Evolutionary conservation across 2,329 filamentous ascomycete species (phyloP).

Genomic region (Neonectria sp.): DNA sequence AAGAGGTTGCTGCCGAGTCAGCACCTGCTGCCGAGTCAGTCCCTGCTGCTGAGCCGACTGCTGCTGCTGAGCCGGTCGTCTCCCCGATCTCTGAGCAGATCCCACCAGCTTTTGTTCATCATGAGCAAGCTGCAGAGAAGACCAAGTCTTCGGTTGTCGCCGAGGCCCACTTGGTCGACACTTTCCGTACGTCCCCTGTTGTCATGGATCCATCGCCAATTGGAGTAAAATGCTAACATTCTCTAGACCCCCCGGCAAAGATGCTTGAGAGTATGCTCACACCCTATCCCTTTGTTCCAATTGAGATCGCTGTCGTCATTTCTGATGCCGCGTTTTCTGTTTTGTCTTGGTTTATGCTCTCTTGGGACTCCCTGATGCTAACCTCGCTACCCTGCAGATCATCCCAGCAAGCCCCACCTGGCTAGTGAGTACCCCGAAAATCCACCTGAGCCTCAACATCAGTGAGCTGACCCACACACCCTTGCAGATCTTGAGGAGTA

Average conservation of each 20-base stretch:
- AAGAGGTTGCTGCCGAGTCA: constrained; percentile 9
- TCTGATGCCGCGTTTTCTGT: constrained; percentile 21
- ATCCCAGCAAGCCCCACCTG: constrained; percentile 79
- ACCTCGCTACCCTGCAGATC: constrained; percentile 67
- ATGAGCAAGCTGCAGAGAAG: not conserved
- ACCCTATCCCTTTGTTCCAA: constrained; percentile 28
- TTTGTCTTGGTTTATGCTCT: constrained; percentile 26
- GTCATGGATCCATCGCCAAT: constrained; percentile 2
- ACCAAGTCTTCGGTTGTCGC: constrained; percentile 71
- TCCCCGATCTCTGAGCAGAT: constrained; percentile 3
- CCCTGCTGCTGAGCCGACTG: constrained; percentile 11
- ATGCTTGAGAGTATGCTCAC: constrained; percentile 75
- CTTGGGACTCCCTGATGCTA: constrained; percentile 48
- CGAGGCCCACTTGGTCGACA: constrained; percentile 84
- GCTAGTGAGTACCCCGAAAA: constrained; percentile 64
- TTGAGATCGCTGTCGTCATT: constrained; percentile 21
- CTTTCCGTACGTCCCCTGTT: constrained; percentile 69
- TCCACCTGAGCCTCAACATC: constrained; percentile 45
- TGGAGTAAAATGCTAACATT: constrained; percentile 37
- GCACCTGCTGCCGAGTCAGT: constrained; percentile 3
- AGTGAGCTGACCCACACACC: constrained; percentile 38
- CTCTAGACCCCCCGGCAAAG: constrained; percentile 73
- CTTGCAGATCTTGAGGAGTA: constrained; percentile 75
- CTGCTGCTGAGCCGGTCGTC: constrained; percentile 15
- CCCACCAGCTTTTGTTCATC: constrained; percentile 1